Percentiles rank a stretch among this genome's conserved stretches.
These are phyloP conservation scores for Atkinsonella texensis DNA, from an alignment of 2,329 filamentous ascomycete genomes.

Conservation along the genomic window DNA sequence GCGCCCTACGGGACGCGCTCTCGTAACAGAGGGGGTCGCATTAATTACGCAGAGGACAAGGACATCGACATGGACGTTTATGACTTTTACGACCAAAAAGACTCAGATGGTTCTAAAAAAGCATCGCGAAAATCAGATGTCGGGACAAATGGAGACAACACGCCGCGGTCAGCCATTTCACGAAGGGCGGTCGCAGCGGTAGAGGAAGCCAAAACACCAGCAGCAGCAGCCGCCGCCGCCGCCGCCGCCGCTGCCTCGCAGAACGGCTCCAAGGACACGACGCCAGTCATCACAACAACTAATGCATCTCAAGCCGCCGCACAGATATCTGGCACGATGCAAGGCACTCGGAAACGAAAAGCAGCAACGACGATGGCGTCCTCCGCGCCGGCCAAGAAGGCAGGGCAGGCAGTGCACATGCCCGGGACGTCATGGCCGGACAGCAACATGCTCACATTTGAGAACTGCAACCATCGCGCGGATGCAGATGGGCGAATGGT, in stretches of 20 bases:
- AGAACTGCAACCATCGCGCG: slow-evolving; percentile 54
- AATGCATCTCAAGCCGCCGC: slow-evolving; percentile 27
- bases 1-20: slow-evolving; percentile 86
- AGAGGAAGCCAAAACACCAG: slow-evolving; percentile 27
- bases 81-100: slow-evolving; percentile 52
- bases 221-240: too few relatives aligned
- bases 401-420: slow-evolving; percentile 18
- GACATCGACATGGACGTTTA: slow-evolving; percentile 80
- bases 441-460: slow-evolving; percentile 84
- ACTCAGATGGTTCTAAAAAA: slow-evolving; percentile 44
- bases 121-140: slow-evolving; percentile 33
- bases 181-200: slow-evolving; percentile 28
- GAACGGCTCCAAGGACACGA: slow-evolving; percentile 25
- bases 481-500: slow-evolving; percentile 61
- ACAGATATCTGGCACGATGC: slow-evolving; percentile 34
- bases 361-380: slow-evolving; percentile 34
- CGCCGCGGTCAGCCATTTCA: slow-evolving; percentile 22
- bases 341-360: slow-evolving; percentile 73
- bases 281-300: slow-evolving; percentile 6
- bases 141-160: slow-evolving; percentile 24
- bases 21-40: slow-evolving; percentile 74
- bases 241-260: slow-evolving; percentile 12
- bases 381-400: slow-evolving; percentile 10
- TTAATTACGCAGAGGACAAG: slow-evolving; percentile 91
- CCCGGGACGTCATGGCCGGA: slow-evolving; percentile 38